Base-by-base conservation (phyloP, 2,329 filamentous ascomycete genomes). In the Trichoderma sp. region DNA sequence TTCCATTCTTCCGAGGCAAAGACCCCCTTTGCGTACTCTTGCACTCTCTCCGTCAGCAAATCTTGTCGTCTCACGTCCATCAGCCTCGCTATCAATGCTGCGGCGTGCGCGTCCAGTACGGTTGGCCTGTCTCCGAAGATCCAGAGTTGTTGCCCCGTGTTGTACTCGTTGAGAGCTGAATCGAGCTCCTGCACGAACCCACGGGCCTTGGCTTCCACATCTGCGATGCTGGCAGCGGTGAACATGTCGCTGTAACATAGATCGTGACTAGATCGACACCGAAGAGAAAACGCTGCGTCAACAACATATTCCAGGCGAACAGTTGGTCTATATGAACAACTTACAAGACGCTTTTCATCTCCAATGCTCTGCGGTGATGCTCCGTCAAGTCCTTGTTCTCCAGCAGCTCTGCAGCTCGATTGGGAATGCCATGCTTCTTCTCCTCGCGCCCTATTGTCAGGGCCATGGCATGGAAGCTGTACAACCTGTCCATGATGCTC, bases 281-380 rank as follows among this genome's bases (percentile, higher is more conserved):
- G 9, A 26, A 10, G 3, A 14, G 17, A 17, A n/a, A 24, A 34
- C 6, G 12, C 15, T 10, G 21, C 17, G 39, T 62, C 30, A 62
- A 15, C 24, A 45, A 1, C 6, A 1, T 26, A 3, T n/a, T n/a
- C 7, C 15, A 47, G 1, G 15, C 10, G 1, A 12, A 26, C 34
- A 5, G 28, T 7, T n/a, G 2, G 28, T 9, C 14, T 26, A 17
- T 0, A 3, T 9, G 39, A 12, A 2, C 21, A 15, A 73, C 74
- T 71, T 69, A 75, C 73, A 72, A 73, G 21, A 74, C 55, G 24
- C 71, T 74, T 52, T 73, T 74, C 30, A 74, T 71, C 67, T 75
- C 73, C 5, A 75, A 68, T 1, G 71, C 71, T 43, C 73, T 69
- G 2, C 73, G 73, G 51, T 74, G 69, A 10, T 58, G 55, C 41